A percentile compares a stretch with the other conserved stretches of the same genome.
These are phyloP conservation scores for Globisporangium sylvaticum DNA, from an alignment of 352 stramenopile species.

Conservation along the genomic window DNA sequence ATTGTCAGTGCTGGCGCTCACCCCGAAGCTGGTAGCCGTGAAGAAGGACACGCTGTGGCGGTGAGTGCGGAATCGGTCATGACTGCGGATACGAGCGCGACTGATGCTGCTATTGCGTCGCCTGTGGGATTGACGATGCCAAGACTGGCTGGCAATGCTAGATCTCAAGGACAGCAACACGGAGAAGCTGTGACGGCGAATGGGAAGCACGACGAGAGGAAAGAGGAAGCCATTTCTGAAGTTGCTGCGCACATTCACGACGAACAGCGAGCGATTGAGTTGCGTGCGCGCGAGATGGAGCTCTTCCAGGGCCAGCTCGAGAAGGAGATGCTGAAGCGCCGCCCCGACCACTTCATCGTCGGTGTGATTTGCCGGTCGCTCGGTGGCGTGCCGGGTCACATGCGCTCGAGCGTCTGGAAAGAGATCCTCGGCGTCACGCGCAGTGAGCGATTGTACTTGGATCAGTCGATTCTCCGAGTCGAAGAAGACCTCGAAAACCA, in stretches of 20 bases:
- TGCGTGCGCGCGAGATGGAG: constrained; percentile 12
- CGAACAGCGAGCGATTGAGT: background rate
- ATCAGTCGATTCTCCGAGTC: constrained; percentile 68
- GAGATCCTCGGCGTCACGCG: constrained; percentile 69
- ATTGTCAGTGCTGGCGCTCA: background rate
- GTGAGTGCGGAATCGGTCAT: background rate
- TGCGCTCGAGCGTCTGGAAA: constrained; percentile 73
- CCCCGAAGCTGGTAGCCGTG: background rate
- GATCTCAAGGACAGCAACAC: background rate
- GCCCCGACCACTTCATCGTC: constrained; percentile 71
- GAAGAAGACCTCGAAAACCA: constrained; percentile 89
- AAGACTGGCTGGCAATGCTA: too few species aligned
- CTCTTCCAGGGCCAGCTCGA: constrained; percentile 39
- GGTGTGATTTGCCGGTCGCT: constrained; percentile 69
- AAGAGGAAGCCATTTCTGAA: background rate
- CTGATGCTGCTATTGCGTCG: background rate
- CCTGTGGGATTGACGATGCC: background rate
- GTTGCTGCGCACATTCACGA: background rate
- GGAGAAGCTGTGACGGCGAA: background rate
- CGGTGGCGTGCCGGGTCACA: constrained; percentile 43
- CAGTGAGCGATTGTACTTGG: constrained; percentile 55
- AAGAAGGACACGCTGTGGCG: background rate
- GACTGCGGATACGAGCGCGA: background rate
- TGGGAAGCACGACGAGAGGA: background rate
- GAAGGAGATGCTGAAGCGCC: constrained; percentile 60